Base-by-base conservation (phyloP, 2,329 filamentous ascomycete species). In the Simplicillium sp. region DNA sequence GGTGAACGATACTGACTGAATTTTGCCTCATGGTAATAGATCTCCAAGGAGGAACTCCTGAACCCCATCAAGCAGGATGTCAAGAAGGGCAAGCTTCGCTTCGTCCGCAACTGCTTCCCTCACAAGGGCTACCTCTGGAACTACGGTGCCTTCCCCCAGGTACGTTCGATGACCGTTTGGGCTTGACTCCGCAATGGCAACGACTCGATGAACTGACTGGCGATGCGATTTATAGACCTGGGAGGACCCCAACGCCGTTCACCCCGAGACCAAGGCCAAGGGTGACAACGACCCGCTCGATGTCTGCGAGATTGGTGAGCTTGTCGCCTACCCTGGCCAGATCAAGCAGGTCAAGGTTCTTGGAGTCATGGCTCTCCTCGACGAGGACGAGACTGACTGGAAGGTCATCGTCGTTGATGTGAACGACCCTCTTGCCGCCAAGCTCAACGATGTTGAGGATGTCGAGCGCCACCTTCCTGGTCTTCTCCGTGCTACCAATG, bases 71-170 rank as follows among this genome's bases (percentile, higher is more conserved):
- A 96, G 83, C 92, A 98, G 76, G 92, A 98, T 67, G 80, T 81
- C 68, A 97, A 98, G 85, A 97, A 98, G 80, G 92, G 90, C 79
- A 97, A 96, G 80, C 88, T 97, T 59, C 87, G 92, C 61, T 98
- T 84, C 66, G 92, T 98, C 65, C 88, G 92, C 73, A 98, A 98
- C 84, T 98, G 92, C 83, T 98, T 98, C 80, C 92, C 92, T 57
- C 92, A 98, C 84, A 97, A 98, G 81, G 92, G 92, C 54, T 98
- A 98, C 71, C 87, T 98, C 57, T 98, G 92, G 92, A 98, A 98
- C 81, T 98, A 98, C 72, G 92, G 92, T 73, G 89, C 89, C 68
- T 97, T 98, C 82, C 92, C 92, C 58, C 87, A 92, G 76, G 87
- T 92, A 76, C 61, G 75, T 58, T 31, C 37, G 41, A 40, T 29